Base-by-base conservation (phyloP, 2,329 filamentous ascomycete genomes). In the Xylariaceae sp. region DNA sequence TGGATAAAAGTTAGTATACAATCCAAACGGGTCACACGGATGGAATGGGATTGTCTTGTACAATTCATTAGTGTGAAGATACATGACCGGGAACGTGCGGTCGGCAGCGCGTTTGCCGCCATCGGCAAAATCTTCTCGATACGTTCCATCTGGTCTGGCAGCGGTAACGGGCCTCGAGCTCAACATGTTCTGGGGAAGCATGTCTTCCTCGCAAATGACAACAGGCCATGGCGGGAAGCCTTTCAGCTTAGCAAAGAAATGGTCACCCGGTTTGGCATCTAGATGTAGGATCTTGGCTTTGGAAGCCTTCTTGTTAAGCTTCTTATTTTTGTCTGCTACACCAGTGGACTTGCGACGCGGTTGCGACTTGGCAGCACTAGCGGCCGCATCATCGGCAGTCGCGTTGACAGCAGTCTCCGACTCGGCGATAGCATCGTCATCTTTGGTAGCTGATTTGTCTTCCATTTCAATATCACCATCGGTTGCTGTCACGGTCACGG, bases 31-130 rank as follows among this genome's bases (percentile, higher is more conserved):
- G 21, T 8, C 47, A 26, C 22, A 7, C 1, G 13, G 16, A 18
- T 22, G 32, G 36, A 21, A 37, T 22, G 36, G 26, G 8, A 21
- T 22, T 36, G 13, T 16, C 5, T 84, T 92, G 83, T 76, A 99
- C 94, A 99, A 97, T 79, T 97, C 92, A 67, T 97, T 96, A 36
- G 92, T 96, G 60, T 84, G 79, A 47, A 97, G 76, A 70, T 96
- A 97, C 92, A 97, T 96, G 67, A 97, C 85, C 5, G 92, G 89
- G 69, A 91, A 97, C 29, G 88, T 91, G 59, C 92, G 83, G 71
- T 96, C 91, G 57, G 86, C 83, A 40, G 82, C 85, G 61, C 91
- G 88, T 76, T 94, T 94, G 64, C 89, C 92, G 56, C 88, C 92
- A 65, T 96, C 91, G 39, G 85, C 83, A 68, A 89, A 96, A 60